Percentiles rank a stretch among this genome's conserved stretches.
Evolutionary conservation across 148 eudicot genomes (phyloP).

Genomic region (Drosera capensis): DNA sequence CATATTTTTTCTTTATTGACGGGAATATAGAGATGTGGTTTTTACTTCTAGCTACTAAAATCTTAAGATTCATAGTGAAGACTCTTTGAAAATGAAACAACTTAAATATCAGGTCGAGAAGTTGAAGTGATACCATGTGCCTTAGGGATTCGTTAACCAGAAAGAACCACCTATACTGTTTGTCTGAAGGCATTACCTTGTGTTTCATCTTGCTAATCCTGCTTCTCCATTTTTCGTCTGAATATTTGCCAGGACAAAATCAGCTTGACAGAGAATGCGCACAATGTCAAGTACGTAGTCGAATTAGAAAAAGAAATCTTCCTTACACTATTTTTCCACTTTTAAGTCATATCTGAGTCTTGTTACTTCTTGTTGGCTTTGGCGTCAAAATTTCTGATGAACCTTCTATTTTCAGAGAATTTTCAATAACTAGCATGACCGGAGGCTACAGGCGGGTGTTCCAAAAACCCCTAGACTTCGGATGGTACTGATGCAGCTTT

Average conservation of each 20-base stretch:
- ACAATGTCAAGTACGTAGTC: constrained; percentile 55
- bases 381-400: neutral
- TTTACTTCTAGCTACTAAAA: too few relatives aligned
- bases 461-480: constrained; percentile 66
- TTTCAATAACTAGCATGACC: constrained; percentile 73
- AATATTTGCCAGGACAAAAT: constrained; percentile 51
- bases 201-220: neutral
- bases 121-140: too few relatives aligned
- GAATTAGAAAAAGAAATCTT: neutral
- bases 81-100: too few relatives aligned
- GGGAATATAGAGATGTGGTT: too few relatives aligned
- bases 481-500: constrained; percentile 39
- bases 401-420: constrained; percentile 36
- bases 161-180: too few relatives aligned
- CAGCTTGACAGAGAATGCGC: constrained; percentile 58
- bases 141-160: too few relatives aligned
- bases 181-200: neutral
- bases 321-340: neutral
- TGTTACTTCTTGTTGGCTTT: neutral
- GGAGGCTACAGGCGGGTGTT: constrained; percentile 84
- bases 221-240: constrained; percentile 1
- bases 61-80: too few relatives aligned
- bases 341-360: neutral
- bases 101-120: too few relatives aligned
- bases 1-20: too few relatives aligned